A percentile compares a stretch with the other conserved stretches of the same genome.
Conservation (phyloP, 495 filamentous ascomycete genomes). For the Lindgomyces ingoldianus region DNA sequence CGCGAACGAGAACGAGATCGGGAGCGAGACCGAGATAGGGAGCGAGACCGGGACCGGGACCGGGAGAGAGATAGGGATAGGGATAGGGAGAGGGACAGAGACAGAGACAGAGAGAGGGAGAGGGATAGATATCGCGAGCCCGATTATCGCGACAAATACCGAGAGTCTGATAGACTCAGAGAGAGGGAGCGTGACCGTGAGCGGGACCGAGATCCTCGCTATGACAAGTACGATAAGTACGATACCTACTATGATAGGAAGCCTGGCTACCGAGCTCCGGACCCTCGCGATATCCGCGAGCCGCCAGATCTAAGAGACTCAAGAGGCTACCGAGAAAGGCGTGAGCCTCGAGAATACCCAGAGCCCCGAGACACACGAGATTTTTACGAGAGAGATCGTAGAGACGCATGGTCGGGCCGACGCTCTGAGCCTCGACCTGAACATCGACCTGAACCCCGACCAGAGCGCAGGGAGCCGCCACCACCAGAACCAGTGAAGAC, state of each 20-base stretch:
- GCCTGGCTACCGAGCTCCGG: constrained; percentile 21
- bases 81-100: constrained; percentile 44
- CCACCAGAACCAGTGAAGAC: constrained; percentile 54
- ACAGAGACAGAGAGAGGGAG: constrained; percentile 40
- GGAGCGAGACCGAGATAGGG: constrained; percentile 46
- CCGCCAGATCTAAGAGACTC: not conserved
- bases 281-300: constrained; percentile 19
- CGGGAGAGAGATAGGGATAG: constrained; percentile 40
- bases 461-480: constrained; percentile 34
- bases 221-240: constrained; percentile 36
- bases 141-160: constrained; percentile 33
- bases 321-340: constrained; percentile 9
- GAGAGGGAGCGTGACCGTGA: constrained; percentile 40
- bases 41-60: constrained; percentile 36
- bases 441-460: constrained; percentile 48
- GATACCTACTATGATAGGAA: constrained; percentile 30
- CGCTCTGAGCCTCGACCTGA: constrained; percentile 40
- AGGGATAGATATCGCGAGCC: constrained; percentile 46
- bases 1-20: constrained; percentile 49
- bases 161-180: constrained; percentile 44
- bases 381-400: constrained; percentile 48
- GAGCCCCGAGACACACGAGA: constrained; percentile 50
- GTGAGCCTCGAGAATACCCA: constrained; percentile 17
- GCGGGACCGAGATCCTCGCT: constrained; percentile 36
- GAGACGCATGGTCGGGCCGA: constrained; percentile 31